Evolutionary conservation across 169 alveolate species (phyloP).

Genomic region (Plasmodium gaboni): DNA sequence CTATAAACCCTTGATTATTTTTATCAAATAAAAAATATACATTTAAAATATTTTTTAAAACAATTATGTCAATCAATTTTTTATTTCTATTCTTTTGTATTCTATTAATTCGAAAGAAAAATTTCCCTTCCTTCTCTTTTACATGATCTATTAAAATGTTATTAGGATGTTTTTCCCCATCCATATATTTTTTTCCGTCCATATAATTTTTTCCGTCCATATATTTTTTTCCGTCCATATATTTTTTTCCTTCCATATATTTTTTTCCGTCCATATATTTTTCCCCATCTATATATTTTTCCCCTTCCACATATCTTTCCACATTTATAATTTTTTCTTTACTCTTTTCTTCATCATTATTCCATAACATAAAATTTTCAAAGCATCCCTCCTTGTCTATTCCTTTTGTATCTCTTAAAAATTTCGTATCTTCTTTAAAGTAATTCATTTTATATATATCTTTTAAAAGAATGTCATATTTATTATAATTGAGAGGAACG

Average conservation of each 20-base stretch:
- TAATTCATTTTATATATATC: neutral
- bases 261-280: neutral
- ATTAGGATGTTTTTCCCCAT: neutral
- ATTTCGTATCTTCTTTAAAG: neutral
- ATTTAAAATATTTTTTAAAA: conserved; percentile 59
- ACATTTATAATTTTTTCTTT: neutral
- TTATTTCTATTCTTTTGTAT: conserved; percentile 5
- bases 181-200: neutral
- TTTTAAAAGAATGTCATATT: too few species aligned
- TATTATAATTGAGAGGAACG: too few species aligned
- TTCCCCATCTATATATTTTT: neutral
- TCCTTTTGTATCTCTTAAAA: neutral
- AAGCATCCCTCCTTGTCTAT: conserved; percentile 14
- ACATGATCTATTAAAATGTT: neutral
- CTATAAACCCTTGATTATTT: conserved; percentile 49
- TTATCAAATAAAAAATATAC: conserved; percentile 66
- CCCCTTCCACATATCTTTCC: neutral
- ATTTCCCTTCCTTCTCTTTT: too few species aligned
- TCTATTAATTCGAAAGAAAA: neutral
- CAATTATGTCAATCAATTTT: conserved; percentile 22
- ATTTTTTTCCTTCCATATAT: neutral
- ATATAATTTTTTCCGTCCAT: too few species aligned
- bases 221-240: neutral
- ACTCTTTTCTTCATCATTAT: conserved; percentile 1
- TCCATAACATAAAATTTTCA: conserved; percentile 19